Evolutionary conservation across 2,329 filamentous ascomycete species (phyloP), one percentile per base, ranked within the genome.

Genomic region (Xylariaceae sp.): DNA sequence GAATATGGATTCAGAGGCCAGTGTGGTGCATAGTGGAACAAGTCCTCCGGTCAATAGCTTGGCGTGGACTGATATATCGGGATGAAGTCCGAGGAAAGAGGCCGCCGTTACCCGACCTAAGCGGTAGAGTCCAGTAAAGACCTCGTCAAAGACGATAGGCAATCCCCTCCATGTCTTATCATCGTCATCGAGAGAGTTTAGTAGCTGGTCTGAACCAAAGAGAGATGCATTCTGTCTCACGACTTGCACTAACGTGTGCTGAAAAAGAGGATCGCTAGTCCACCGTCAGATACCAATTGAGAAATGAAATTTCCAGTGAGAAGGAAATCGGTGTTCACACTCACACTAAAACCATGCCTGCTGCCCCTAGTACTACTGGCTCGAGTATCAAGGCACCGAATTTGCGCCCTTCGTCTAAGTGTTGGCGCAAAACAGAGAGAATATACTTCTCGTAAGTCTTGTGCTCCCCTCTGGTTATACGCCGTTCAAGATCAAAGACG

Each of bases 41-140:
- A 95, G 75, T 0, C 91, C 92, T 1, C 91, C 91, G 0, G 92
- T 96, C 2, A 96, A 80, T 0, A 96, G 81, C 71, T 96, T 96
- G 5, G 91, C 92, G 67, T 96, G 88, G 0, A 92, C 88, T 0
- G 87, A 87, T 43, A 96, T 88, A 66, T 96, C 91, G 0, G 91
- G 83, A 28, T 90, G 74, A 0, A 85, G 76, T 4, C 79, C 78
- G 3, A 96, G 81, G 71, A 94, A 90, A 0, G 87, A 87, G 0
- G 89, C 85, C 0, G 90, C 81, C 1, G 84, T 87, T 68, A 88
- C 86, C 34, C 87, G 84, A 2, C 92, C 91, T 0, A 96, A 85
- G 11, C 92, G 89, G 71, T 93, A 93, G 4, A 96, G 78, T 1
- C 91, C 91, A 0, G 91, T 94, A 74, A 96, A 96, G 31, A 96